Percentiles rank a stretch among this genome's conserved stretches.
Conservation (phyloP, 805 yeast species). For the Wickerhamiella musiphila region DNA sequence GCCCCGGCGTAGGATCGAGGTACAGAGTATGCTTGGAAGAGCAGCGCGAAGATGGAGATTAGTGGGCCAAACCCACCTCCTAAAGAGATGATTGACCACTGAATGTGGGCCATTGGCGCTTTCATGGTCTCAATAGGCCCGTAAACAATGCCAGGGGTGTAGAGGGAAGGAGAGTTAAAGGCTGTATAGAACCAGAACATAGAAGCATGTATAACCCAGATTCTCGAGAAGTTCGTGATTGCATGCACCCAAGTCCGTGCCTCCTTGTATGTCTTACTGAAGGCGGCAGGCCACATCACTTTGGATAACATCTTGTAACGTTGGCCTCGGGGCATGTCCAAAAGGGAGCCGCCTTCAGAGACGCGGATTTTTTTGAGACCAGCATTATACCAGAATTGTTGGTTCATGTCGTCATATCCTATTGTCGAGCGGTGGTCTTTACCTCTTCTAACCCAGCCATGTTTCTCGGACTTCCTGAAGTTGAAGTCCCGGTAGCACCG, state of each 20-base stretch:
- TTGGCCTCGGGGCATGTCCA: slow-evolving; percentile 36
- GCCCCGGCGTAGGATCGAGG: slow-evolving; percentile 66
- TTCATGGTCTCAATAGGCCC: slow-evolving; percentile 32
- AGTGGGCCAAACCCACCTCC: slow-evolving; percentile 49
- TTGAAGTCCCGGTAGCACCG: slow-evolving; percentile 38
- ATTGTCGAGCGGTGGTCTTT: slow-evolving; percentile 51
- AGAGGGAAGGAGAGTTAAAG: slow-evolving; percentile 50
- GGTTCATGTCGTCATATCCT: slow-evolving; percentile 86
- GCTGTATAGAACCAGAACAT: slow-evolving; percentile 64
- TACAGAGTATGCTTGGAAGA: slow-evolving; percentile 43
- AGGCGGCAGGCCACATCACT: slow-evolving; percentile 49
- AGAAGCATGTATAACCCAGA: slow-evolving; percentile 62
- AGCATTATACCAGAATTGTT: slow-evolving; percentile 64
- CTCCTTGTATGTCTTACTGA: slow-evolving; percentile 61
- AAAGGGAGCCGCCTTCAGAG: slow-evolving; percentile 28
- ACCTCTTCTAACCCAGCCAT: slow-evolving; percentile 30
- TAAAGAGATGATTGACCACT: slow-evolving; percentile 40
- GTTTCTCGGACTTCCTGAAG: slow-evolving; percentile 27
- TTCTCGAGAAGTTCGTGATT: slow-evolving; percentile 54
- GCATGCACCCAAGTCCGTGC: slow-evolving; percentile 63
- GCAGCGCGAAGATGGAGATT: slow-evolving; percentile 37
- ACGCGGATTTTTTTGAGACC: slow-evolving; percentile 44
- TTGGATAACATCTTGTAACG: slow-evolving; percentile 38
- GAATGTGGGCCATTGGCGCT: slow-evolving; percentile 37
- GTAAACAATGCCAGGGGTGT: slow-evolving; percentile 39